Percentiles rank a stretch among this genome's conserved stretches.
These are phyloP conservation scores for Pseudonectria foliicola DNA, from an alignment of 2,329 filamentous ascomycete genomes.

Conservation along the genomic window DNA sequence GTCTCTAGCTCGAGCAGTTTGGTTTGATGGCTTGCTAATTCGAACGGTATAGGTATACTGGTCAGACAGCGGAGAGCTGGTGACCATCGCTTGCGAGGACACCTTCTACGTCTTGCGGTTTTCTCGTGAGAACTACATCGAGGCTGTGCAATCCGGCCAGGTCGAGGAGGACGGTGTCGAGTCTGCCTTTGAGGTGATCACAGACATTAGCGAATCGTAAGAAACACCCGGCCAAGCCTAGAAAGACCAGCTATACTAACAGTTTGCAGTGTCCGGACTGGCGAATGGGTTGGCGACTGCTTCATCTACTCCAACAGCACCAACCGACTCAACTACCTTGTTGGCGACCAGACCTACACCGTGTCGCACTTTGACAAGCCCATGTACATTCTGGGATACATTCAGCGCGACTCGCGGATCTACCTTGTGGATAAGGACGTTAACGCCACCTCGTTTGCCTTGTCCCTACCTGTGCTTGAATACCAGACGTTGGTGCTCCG, in stretches of 20 bases:
- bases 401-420: slow-evolving; percentile 88
- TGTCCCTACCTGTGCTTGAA: slow-evolving; percentile 88
- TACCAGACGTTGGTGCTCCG: slow-evolving; percentile 95
- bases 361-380: slow-evolving; percentile 94
- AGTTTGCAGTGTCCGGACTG: slow-evolving; percentile 67
- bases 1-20: slow-evolving; percentile 2
- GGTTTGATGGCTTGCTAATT: slow-evolving; percentile 1
- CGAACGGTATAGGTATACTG: slow-evolving; percentile 65
- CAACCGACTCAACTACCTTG: slow-evolving; percentile 94
- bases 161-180: slow-evolving; percentile 90
- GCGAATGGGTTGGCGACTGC: slow-evolving; percentile 97
- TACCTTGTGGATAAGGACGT: slow-evolving; percentile 97
- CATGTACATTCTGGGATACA: slow-evolving; percentile 92
- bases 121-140: slow-evolving; percentile 80
- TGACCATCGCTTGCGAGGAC: slow-evolving; percentile 88
- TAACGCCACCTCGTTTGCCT: slow-evolving; percentile 77
- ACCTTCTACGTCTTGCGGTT: slow-evolving; percentile 91
- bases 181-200: slow-evolving; percentile 91
- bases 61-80: slow-evolving; percentile 93
- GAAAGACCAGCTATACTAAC: slow-evolving; percentile 14
- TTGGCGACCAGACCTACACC: slow-evolving; percentile 96
- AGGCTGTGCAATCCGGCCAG: slow-evolving; percentile 73
- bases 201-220: slow-evolving; percentile 85
- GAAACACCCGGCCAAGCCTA: slow-evolving; percentile 10
- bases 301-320: slow-evolving; percentile 98